Percentiles rank a stretch among this genome's conserved stretches.
Conservation (phyloP, 306 rosid species). For the Elaeagnus macrophylla region DNA sequence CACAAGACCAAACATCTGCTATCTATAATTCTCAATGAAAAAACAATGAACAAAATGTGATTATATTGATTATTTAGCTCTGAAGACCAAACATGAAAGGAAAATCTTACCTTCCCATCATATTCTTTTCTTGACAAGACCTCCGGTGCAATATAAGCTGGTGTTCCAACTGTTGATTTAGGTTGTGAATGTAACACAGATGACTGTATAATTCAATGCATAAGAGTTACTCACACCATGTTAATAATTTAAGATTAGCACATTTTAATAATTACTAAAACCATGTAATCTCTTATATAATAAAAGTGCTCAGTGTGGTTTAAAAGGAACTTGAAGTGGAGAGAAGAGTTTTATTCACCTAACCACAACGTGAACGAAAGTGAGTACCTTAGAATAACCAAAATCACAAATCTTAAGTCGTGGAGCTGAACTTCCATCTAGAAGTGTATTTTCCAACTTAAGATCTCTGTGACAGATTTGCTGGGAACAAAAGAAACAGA, state of each 20-base stretch:
- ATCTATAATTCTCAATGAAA: slow-evolving; percentile 31
- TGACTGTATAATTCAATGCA: slow-evolving; percentile 42
- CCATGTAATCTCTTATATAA: background rate
- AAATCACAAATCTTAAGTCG: slow-evolving; percentile 91
- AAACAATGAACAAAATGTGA: background rate
- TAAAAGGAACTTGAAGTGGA: no score
- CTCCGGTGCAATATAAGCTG: slow-evolving; percentile 97
- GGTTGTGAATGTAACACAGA: slow-evolving; percentile 97
- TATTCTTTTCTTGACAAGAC: slow-evolving; percentile 74
- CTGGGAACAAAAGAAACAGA: slow-evolving; percentile 27
- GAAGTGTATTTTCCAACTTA: slow-evolving; percentile 92
- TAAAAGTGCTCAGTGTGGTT: no score
- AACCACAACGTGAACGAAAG: background rate
- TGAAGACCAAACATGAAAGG: slow-evolving; percentile 2
- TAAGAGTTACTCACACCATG: slow-evolving; percentile 2
- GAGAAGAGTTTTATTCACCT: no score
- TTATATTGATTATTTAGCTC: background rate
- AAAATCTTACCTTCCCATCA: slow-evolving; percentile 90
- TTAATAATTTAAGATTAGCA: background rate
- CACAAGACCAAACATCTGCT: slow-evolving; percentile 97
- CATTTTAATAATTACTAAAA: slow-evolving; percentile 3
- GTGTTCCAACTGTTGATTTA: slow-evolving; percentile 97
- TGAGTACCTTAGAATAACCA: slow-evolving; percentile 85
- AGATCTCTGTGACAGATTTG: slow-evolving; percentile 98
- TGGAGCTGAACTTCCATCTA: slow-evolving; percentile 91